A percentile compares a stretch with the other conserved stretches of the same genome.
phyloP scores from a whole-genome alignment of 257 asterid genomes.

The Salvia miltiorrhiza region DNA sequence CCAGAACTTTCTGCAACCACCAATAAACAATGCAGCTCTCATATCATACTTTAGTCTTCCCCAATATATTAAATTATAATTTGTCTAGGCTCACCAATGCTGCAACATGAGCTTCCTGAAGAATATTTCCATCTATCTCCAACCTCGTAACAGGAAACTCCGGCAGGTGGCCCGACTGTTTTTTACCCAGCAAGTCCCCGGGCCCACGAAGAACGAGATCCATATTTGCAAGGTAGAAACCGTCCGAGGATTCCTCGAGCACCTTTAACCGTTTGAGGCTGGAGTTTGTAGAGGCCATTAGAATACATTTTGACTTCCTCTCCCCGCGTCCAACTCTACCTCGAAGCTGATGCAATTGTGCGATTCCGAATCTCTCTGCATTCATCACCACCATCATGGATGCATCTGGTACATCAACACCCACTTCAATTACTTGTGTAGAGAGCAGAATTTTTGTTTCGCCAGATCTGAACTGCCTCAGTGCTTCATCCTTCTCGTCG shows the following conservation, averaged over 20 bases:
- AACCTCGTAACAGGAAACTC: conserved; percentile 91
- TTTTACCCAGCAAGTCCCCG: conserved; percentile 92
- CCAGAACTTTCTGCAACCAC: conserved; percentile 71
- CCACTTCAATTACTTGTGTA: conserved; percentile 91
- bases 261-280: conserved; percentile 76
- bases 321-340: conserved; percentile 96
- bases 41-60: neutral
- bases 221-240: conserved; percentile 88
- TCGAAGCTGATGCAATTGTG: conserved; percentile 89
- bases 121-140: conserved; percentile 83
- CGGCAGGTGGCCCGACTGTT: conserved; percentile 93
- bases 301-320: conserved; percentile 70
- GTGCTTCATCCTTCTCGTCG: conserved; percentile 77
- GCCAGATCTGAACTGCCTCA: conserved; percentile 66
- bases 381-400: conserved; percentile 99
- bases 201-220: conserved; percentile 92
- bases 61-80: neutral
- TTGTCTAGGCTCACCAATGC: conserved; percentile 59
- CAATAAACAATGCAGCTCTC: neutral
- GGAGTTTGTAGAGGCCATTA: conserved; percentile 52
- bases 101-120: conserved; percentile 88
- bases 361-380: conserved; percentile 90
- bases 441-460: conserved; percentile 77
- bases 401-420: conserved; percentile 95
- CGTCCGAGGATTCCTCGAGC: conserved; percentile 72